Base-by-base conservation (phyloP, 495 filamentous ascomycete genomes). In the Annulohypoxylon moriforme region DNA sequence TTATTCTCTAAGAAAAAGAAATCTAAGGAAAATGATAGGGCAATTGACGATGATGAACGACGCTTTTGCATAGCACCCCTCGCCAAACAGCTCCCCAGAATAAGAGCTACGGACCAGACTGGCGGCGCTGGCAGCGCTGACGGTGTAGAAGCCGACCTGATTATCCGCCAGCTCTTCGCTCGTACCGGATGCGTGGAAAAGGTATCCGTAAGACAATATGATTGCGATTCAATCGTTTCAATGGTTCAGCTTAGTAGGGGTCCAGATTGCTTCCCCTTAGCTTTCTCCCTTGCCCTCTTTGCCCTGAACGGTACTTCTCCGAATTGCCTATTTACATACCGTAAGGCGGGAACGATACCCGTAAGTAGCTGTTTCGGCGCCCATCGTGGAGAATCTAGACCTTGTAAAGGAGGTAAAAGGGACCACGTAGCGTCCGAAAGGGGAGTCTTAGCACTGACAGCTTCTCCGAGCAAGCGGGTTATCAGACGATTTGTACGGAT, bases 131-230 rank as follows among this genome's bases (percentile, higher is more conserved):
- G 67, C 42, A 36, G 47, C 50, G 27, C 31, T 25, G 47, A 61
- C 68, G 61, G 62, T 70, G 68, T 73, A 73, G 71, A 58, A 58
- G 47, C 60, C 49, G 18, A 25, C 33, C 46, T 65, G 34, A 53
- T 46, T 27, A 16, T 33, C 64, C 33, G 61, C 31, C 27, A 14
- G 55, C 34, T 38, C 49, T 33, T 57, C n/a, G n/a, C n/a, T 66
- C 61, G 58, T 38, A 31, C 61, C 71, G 71, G 71, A 73, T 69
- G 71, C 66, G 62, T 69, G 71, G 66, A 69, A 31, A 55, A 7
- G 40, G 46, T 67, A 67, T 73, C 71, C 71, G 71, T 50, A 52
- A 63, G 57, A 59, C 57, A 59, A 46, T 61, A 40, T 44, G 40
- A 46, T 64, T 67, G 36, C 50, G 46, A 65, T 68, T 60, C 31